Evolutionary conservation across 1,139 yeast genomes (phyloP), one percentile per base, ranked within the genome.

Genomic region (Casaregolazyma suthepensis): DNA sequence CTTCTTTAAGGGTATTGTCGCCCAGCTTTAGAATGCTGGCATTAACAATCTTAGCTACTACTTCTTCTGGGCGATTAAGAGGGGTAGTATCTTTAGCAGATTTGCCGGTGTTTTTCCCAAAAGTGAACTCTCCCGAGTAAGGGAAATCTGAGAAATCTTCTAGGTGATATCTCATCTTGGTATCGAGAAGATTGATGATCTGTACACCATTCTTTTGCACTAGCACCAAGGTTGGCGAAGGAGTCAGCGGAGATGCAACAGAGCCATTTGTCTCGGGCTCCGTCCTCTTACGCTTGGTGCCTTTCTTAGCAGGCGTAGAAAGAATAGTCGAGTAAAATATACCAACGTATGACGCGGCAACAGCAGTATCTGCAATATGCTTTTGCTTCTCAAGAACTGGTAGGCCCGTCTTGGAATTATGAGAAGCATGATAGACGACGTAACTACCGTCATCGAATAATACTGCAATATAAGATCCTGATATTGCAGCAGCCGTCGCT

Each of bases 1-100:
- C 91, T 52, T 79, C 74, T 23, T 74, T 69, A 19, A 63, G 59
- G 38, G 64, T 57, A 5, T 62, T 63, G 61, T 85, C 88, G 2
- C 96, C 96, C 46, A 89, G 65, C 48, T 19, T 48, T 6, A 57
- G 53, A n/a, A 60, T 38, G 15, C 18, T 15, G 3, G 26, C 38
- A 4, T 47, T 17, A 12, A 29, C n/a, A 15, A 47, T 22, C 19
- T 20, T 43, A 10, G 50, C 37, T n/a, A n/a, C 18, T 15, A n/a
- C 18, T 15, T 47, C 45, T 26, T 37, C 45, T 15, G 43, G 22
- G 13, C 45, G 50, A 35, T 13, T 5, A 23, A 4, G 3, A 1
- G 40, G 15, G 2, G 48, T 22, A 5, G 22, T 19, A 23, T 23
- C 38, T 1, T 13, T 22, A 10, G 40, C 31, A 35, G 43, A 5